A percentile compares a stretch with the other conserved stretches of the same genome.
phyloP scores from a whole-genome alignment of 306 rosid species.

The Cercis canadensis region DNA sequence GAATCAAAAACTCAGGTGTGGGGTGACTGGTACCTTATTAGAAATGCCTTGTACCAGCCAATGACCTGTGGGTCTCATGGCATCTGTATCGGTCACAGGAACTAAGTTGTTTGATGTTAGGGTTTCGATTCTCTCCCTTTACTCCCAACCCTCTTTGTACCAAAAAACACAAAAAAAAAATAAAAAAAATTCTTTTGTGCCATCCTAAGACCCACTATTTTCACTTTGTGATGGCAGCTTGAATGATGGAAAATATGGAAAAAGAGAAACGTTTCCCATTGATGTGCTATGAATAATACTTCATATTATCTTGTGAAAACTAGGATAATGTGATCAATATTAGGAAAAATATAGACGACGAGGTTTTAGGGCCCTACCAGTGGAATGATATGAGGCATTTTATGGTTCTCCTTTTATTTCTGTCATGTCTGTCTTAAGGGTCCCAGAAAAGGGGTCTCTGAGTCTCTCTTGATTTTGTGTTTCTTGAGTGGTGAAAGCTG shows the following conservation, averaged over 20 bases:
- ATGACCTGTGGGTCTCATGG: too few relatives aligned
- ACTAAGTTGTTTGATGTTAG: too few relatives aligned
- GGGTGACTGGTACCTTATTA: neutral
- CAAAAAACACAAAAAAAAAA: too few relatives aligned
- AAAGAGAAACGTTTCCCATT: slow-evolving; percentile 12
- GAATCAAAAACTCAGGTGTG: slow-evolving; percentile 11
- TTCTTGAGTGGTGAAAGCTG: slow-evolving; percentile 22
- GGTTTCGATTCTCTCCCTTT: too few relatives aligned
- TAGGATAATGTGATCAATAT: slow-evolving; percentile 29
- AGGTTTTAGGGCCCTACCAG: slow-evolving; percentile 23
- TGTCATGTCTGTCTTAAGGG: slow-evolving; percentile 31
- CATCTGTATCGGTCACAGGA: too few relatives aligned
- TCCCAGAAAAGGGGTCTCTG: slow-evolving; percentile 37
- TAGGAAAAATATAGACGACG: slow-evolving; percentile 2
- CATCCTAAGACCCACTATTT: slow-evolving; percentile 6
- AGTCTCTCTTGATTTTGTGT: slow-evolving; percentile 41
- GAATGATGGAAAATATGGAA: slow-evolving; percentile 33
- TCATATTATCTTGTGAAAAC: slow-evolving; percentile 31
- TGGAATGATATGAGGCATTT: neutral
- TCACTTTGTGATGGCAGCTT: slow-evolving; percentile 38
- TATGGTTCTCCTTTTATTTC: slow-evolving; percentile 36
- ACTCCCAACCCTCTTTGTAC: too few relatives aligned
- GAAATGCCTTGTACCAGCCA: neutral
- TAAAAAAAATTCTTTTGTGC: too few relatives aligned
- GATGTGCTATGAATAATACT: slow-evolving; percentile 38